Conservation (phyloP, 192 early-diverging fungal genomes). For the Backusella tuberculispora region DNA sequence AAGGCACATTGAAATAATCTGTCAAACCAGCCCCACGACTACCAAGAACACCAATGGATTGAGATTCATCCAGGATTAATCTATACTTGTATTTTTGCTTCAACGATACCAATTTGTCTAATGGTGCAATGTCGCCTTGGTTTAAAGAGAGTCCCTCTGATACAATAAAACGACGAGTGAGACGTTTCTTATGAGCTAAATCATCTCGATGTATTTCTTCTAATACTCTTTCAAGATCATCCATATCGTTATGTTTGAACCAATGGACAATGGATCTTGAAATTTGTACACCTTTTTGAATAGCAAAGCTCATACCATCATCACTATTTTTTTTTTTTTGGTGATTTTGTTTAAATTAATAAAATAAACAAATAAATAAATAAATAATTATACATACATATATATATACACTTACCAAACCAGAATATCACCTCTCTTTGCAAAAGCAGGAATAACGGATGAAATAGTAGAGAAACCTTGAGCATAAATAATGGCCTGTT, state of each 20-base stretch:
- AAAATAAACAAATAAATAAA: not conserved
- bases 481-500: conserved; percentile 90
- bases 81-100: conserved; percentile 98
- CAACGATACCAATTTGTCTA: conserved; percentile 71
- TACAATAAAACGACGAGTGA: conserved; percentile 93
- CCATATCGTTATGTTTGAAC: conserved; percentile 98
- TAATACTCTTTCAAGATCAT: conserved; percentile 88
- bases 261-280: conserved; percentile 87
- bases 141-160: conserved; percentile 91
- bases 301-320: conserved; percentile 84
- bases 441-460: conserved; percentile 93
- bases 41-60: conserved; percentile 89
- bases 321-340: conserved; percentile 59
- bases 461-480: conserved; percentile 94
- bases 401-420: conserved; percentile 66
- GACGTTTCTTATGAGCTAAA: conserved; percentile 66
- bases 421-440: conserved; percentile 95
- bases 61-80: conserved; percentile 91
- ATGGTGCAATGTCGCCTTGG: conserved; percentile 84
- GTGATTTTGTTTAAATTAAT: not conserved
- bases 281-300: conserved; percentile 89
- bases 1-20: conserved; percentile 67
- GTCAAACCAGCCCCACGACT: conserved; percentile 89
- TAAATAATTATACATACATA: not conserved
- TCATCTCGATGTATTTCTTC: conserved; percentile 74